These are phyloP conservation scores for Flueggea neowawraea DNA, from an alignment of 441 rosid species.

Conservation along the genomic window DNA sequence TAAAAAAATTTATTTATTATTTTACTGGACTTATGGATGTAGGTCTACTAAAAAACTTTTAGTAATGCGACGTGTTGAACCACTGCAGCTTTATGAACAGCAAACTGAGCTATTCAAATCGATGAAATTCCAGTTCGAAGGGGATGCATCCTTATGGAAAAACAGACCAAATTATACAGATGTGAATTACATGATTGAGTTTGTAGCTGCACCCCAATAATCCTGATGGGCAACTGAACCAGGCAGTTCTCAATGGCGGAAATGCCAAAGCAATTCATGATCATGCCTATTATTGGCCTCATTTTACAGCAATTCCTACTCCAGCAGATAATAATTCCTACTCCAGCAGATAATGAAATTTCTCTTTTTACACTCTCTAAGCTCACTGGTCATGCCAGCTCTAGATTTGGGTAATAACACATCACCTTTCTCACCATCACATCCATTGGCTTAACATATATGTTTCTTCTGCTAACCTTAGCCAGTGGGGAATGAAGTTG, in stretches of 20 bases:
- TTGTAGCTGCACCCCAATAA: slow-evolving; percentile 77
- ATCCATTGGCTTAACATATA: too few species aligned
- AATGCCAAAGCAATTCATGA: slow-evolving; percentile 47
- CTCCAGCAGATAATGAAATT: slow-evolving; percentile 42
- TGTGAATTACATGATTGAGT: slow-evolving; percentile 31
- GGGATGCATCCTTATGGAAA: slow-evolving; percentile 41
- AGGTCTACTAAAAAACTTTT: not conserved
- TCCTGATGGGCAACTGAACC: slow-evolving; percentile 56
- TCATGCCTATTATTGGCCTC: slow-evolving; percentile 74
- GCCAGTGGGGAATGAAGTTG: too few species aligned
- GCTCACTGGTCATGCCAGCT: slow-evolving; percentile 73
- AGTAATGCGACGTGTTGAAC: not conserved
- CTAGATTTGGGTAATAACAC: slow-evolving; percentile 51
- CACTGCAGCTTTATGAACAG: slow-evolving; percentile 18
- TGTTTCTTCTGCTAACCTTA: too few species aligned
- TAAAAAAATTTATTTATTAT: too few species aligned
- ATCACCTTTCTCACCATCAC: not conserved
- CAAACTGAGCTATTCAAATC: slow-evolving; percentile 33
- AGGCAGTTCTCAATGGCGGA: slow-evolving; percentile 45
- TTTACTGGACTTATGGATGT: not conserved
- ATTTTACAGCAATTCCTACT: slow-evolving; percentile 51
- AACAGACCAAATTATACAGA: slow-evolving; percentile 20
- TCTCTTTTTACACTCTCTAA: slow-evolving; percentile 52
- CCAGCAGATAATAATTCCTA: slow-evolving; percentile 49
- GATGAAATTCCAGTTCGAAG: slow-evolving; percentile 23